These are phyloP conservation scores for Umbelopsis vinacea DNA, from an alignment of 192 early-diverging fungal species.

Conservation along the genomic window DNA sequence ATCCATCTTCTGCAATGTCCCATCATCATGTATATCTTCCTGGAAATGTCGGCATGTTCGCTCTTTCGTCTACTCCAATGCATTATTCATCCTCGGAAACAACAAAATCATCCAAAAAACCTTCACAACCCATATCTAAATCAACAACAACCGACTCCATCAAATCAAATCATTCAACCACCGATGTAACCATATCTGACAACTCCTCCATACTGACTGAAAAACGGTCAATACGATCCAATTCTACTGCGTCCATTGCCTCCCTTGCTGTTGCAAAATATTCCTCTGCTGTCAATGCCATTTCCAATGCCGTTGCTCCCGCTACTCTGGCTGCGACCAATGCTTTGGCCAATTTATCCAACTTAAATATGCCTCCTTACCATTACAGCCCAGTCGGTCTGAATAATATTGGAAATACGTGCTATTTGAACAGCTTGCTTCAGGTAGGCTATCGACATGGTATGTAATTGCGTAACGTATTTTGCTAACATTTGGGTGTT, in stretches of 20 bases:
- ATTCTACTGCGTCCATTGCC: slow-evolving; percentile 36
- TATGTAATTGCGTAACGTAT: background rate
- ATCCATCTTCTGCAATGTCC: background rate
- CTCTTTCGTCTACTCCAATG: background rate
- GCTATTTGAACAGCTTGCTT: slow-evolving; percentile 86
- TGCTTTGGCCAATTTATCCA: slow-evolving; percentile 14
- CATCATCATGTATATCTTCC: slow-evolving; percentile 1
- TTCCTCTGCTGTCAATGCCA: slow-evolving; percentile 14
- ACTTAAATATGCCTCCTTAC: slow-evolving; percentile 29
- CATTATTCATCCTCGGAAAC: too few species aligned
- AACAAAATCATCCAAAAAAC: background rate
- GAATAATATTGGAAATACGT: slow-evolving; percentile 86
- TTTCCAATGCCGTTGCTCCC: slow-evolving; percentile 1
- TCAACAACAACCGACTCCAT: background rate
- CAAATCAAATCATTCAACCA: background rate
- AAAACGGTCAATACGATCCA: slow-evolving; percentile 29
- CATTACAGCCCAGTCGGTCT: slow-evolving; percentile 69
- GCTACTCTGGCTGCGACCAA: background rate
- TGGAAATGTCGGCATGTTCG: background rate
- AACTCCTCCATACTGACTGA: background rate
- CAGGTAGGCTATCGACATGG: slow-evolving; percentile 40
- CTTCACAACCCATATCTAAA: background rate
- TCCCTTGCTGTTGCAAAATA: slow-evolving; percentile 21
- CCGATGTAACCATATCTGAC: background rate
- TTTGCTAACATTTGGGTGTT: background rate